Base-by-base conservation (phyloP, 176 grass and related monocot species). In the Luzula sylvatica region DNA sequence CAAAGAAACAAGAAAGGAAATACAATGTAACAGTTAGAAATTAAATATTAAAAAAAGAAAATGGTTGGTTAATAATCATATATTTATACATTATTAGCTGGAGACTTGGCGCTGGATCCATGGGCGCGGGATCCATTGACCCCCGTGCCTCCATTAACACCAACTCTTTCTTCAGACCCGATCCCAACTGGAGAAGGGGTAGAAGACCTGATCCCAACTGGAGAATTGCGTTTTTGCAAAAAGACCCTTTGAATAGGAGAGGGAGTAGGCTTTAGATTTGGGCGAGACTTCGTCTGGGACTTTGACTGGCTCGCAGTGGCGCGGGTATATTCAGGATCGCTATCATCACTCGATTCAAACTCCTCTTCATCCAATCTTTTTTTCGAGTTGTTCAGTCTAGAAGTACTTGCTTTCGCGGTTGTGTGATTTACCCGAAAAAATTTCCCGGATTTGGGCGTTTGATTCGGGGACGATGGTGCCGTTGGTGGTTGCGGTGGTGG, bases 261-360 rank as follows among this genome's bases (percentile, higher is more conserved):
- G n/a, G 40, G 42, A 28, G 42, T 63, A 15, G 59, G 59, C 42
- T 24, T 63, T 5, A 63, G 11, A 27, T 25, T 26, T 53, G 63
- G 24, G n/a, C n/a, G n/a, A n/a, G n/a, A n/a, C n/a, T n/a, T n/a
- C n/a, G n/a, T n/a, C n/a, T 67, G 42, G 47, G 82, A 71, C 71
- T 42, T 75, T 47, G 69, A 74, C 22, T 28, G 61, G 38, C 44
- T 38, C 11, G 69, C 43, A 5, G 50, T 39, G 20, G 65, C 26
- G 23, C 48, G 46, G 14, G 17, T 46, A 41, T 45, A 77, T 45
- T 86, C 84, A 40, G 77, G 41, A 59, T 89, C 85, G 67, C 84
- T 82, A 18, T 71, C 70, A 24, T 84, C 83, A 12, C 56, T 47
- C 22, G 27, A 38, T 58, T 79, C 62, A 23, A 23, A n/a, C 26